Evolutionary conservation across 805 yeast species (phyloP).

Genomic region (Saccharomycopsis schoenii): DNA sequence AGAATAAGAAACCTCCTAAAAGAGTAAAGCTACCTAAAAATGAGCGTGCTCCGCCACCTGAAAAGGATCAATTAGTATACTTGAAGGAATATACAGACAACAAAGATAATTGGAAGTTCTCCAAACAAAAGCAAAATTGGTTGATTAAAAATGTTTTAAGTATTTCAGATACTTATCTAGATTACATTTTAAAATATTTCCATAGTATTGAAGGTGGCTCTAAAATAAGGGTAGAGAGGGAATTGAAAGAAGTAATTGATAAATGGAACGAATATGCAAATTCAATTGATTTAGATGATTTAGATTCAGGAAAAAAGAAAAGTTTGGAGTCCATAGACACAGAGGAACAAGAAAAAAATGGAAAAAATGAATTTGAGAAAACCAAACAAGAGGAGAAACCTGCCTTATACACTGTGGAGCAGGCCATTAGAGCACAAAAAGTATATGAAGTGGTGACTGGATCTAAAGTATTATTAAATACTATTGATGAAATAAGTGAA

Average conservation of each 20-base stretch:
- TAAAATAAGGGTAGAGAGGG: slow-evolving; percentile 42
- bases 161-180: slow-evolving; percentile 45
- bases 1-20: slow-evolving; percentile 53
- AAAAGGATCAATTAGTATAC: slow-evolving; percentile 63
- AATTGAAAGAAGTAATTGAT: slow-evolving; percentile 36
- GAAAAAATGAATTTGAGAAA: slow-evolving; percentile 16
- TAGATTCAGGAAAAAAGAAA: slow-evolving; percentile 18
- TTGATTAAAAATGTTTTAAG: slow-evolving; percentile 48
- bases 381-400: slow-evolving; percentile 18
- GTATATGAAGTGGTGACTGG: slow-evolving; percentile 29
- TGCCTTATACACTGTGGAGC: slow-evolving; percentile 25
- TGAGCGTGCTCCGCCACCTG: slow-evolving; percentile 56
- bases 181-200: slow-evolving; percentile 41
- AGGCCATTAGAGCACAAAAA: slow-evolving; percentile 33
- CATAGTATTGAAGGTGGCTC: slow-evolving; percentile 65
- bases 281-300: slow-evolving; percentile 9
- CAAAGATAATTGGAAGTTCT: slow-evolving; percentile 64
- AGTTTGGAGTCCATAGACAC: slow-evolving; percentile 18
- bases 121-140: slow-evolving; percentile 85
- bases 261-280: slow-evolving; percentile 42
- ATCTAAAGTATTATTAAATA: slow-evolving; percentile 26
- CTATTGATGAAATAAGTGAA: slow-evolving; percentile 16
- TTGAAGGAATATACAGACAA: slow-evolving; percentile 49
- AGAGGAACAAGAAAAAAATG: slow-evolving; percentile 13
- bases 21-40: slow-evolving; percentile 57